Base-by-base conservation (phyloP, 345 rosid species). In the Lenwebbia sp. region DNA sequence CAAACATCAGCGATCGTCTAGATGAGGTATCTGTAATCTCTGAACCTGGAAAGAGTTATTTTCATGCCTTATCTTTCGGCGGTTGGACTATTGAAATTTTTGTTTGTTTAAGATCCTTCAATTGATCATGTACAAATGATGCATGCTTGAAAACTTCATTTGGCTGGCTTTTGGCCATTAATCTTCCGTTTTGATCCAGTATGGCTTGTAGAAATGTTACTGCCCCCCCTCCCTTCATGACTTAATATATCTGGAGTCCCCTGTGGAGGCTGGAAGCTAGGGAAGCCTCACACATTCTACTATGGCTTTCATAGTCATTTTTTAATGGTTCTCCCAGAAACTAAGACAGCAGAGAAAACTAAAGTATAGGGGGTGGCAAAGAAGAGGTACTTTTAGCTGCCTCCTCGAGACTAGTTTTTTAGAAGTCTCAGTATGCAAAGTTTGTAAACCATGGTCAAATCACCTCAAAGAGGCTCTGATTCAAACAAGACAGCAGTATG, bases 1-100 rank as follows among this genome's bases (percentile, higher is more conserved):
- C 92, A 83, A 90, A 93, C 88, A 86, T 90, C 13, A 89, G 90
- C 82, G 98, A 97, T 78, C 90, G 91, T 55, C 98, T 97, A 86
- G 99, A 94, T 84, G 94, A 96, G 99, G 99, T 95, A 91, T 87
- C 83, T 83, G 60, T 49, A 83, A 50, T 41, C 23, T 10, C 37
- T 21, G 26, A 44, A 55, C 51, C 41, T 60, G 51, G 40, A 52
- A 82, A 51, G 62, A n/a, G 44, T 37, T 65, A 44, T 83, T 86
- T 53, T 54, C 14, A 26, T 44, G 15, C 50, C 47, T 70, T 25
- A 15, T 37, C 49, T 50, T 70, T 58, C 19, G 78, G 78, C 41
- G 1, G 78, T 37, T 70, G 47, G 78, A 70, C 6, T 37, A 70
- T 19, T 62, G 75, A 14, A 14, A 14, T 8, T n/a, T 65, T 65